These are phyloP conservation scores for Colletotrichum simmondsii DNA, from an alignment of 2,329 filamentous ascomycete species.

Conservation along the genomic window DNA sequence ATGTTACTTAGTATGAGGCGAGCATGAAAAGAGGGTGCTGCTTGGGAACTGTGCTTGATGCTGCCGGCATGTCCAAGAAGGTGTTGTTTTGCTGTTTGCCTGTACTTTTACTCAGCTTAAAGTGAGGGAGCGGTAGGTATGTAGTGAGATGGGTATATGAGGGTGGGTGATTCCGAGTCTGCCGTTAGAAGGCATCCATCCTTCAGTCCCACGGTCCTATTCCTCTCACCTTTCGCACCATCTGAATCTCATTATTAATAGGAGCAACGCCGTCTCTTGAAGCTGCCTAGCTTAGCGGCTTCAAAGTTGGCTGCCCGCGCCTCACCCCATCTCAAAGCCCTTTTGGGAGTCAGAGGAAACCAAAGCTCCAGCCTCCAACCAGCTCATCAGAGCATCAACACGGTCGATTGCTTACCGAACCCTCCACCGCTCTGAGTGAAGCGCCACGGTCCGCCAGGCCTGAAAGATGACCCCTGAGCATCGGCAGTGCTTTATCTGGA, in stretches of 20 bases:
- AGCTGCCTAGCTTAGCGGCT: slow-evolving; percentile 7
- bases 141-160: neutral
- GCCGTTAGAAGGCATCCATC: neutral
- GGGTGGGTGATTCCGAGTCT: neutral
- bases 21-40: neutral
- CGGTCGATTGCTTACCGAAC: neutral
- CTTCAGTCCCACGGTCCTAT: neutral
- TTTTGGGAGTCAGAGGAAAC: neutral
- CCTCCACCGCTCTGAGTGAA: neutral
- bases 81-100: neutral
- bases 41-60: neutral
- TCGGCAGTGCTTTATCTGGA: neutral
- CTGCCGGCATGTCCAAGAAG: neutral
- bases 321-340: neutral
- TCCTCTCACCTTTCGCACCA: neutral
- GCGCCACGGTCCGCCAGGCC: slow-evolving; percentile 6
- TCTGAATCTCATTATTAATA: slow-evolving; percentile 14
- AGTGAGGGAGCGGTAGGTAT: too few relatives aligned
- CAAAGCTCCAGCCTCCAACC: neutral
- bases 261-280: neutral
- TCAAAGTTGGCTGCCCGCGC: slow-evolving; percentile 12
- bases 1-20: neutral
- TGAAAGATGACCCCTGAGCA: slow-evolving; percentile 24
- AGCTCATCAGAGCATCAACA: neutral
- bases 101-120: neutral